Conservation (phyloP, 176 grass and related monocot genomes). For the Oryza australiensis region DNA sequence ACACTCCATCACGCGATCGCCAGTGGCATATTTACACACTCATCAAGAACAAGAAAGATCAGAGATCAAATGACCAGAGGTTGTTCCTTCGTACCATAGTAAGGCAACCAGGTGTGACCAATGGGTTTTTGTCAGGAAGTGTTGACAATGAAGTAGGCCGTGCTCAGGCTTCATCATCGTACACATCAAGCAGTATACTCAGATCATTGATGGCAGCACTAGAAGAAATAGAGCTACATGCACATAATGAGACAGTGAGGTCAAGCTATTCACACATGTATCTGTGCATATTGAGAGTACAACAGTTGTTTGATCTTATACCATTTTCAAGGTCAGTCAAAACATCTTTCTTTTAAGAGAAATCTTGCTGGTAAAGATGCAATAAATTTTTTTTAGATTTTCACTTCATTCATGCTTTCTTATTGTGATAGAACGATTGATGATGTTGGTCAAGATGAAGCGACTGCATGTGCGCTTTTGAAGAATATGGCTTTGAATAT, state of each 20-base stretch:
- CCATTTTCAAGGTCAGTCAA: slow-evolving; percentile 80
- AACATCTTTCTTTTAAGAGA: slow-evolving; percentile 19
- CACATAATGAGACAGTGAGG: slow-evolving; percentile 75
- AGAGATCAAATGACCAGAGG: slow-evolving; percentile 59
- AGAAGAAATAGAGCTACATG: slow-evolving; percentile 93
- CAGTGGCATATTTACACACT: slow-evolving; percentile 99
- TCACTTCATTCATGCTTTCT: slow-evolving; percentile 31
- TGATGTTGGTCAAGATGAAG: slow-evolving; percentile 65
- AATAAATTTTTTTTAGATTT: slow-evolving; percentile 23
- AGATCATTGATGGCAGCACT: slow-evolving; percentile 86
- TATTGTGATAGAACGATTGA: slow-evolving; percentile 54
- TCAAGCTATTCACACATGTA: slow-evolving; percentile 97
- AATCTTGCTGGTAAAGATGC: slow-evolving; percentile 27
- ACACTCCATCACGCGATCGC: slow-evolving; percentile 90
- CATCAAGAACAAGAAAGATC: slow-evolving; percentile 58
- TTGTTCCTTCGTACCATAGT: slow-evolving; percentile 98
- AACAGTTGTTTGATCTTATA: slow-evolving; percentile 72
- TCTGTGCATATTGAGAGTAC: slow-evolving; percentile 77
- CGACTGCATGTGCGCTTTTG: slow-evolving; percentile 60
- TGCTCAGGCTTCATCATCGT: slow-evolving; percentile 64
- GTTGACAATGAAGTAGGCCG: slow-evolving; percentile 61
- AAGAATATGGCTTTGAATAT: slow-evolving; percentile 89
- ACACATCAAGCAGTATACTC: slow-evolving; percentile 84
- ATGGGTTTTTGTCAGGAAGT: slow-evolving; percentile 60
- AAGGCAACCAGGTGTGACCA: slow-evolving; percentile 67